Evolutionary conservation across 2,329 filamentous ascomycete species (phyloP).

Genomic region (Didymella pomorum): DNA sequence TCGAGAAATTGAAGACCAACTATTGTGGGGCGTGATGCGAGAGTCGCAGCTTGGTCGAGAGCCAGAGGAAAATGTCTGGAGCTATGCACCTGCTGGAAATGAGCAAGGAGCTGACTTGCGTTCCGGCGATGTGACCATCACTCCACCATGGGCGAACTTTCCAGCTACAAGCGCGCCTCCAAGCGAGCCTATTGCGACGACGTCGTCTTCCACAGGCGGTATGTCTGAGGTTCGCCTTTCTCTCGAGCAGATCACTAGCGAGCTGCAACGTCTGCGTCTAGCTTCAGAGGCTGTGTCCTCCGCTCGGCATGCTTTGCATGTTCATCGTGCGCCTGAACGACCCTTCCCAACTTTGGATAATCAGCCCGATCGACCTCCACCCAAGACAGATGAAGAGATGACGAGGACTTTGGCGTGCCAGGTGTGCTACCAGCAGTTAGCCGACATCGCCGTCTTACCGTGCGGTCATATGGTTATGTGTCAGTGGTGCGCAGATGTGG

Average conservation of each 20-base stretch:
- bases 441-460: conserved; percentile 61
- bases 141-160: conserved; percentile 15
- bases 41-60: conserved; percentile 34
- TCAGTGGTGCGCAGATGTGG: conserved; percentile 62
- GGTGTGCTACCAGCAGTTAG: conserved; percentile 61
- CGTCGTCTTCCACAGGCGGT: conserved; percentile 10
- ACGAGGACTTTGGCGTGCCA: conserved; percentile 61
- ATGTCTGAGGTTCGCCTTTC: conserved; percentile 27
- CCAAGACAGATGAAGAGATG: conserved; percentile 59
- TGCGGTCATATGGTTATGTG: conserved; percentile 65
- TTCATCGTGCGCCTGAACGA: conserved; percentile 22
- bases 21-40: conserved; percentile 45
- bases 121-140: conserved; percentile 12
- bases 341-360: conserved; percentile 54
- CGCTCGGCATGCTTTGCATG: conserved; percentile 26
- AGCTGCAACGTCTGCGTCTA: conserved; percentile 30
- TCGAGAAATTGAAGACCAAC: conserved; percentile 43
- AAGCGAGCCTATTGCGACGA: conserved; percentile 6
- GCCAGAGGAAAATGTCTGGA: conserved; percentile 33
- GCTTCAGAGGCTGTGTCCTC: conserved; percentile 27
- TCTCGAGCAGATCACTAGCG: conserved; percentile 29
- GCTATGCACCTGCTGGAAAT: conserved; percentile 24
- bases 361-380: conserved; percentile 56
- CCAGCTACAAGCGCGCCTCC: conserved; percentile 2
- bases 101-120: neutral